These are phyloP conservation scores for Begonia peltatifolia DNA, from an alignment of 306 rosid species.

Conservation along the genomic window DNA sequence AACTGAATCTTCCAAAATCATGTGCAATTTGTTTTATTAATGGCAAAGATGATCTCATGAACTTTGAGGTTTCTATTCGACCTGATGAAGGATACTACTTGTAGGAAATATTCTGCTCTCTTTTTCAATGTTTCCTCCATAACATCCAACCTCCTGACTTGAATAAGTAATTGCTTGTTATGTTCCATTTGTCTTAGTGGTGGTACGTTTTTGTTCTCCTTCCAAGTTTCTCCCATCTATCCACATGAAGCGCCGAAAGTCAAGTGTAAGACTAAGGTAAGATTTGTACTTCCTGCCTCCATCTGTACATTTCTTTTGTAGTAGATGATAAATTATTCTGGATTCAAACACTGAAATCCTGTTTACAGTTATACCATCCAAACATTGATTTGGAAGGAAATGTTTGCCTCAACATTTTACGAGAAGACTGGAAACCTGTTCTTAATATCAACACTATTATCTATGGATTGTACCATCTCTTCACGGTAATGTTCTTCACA, in stretches of 20 bases:
- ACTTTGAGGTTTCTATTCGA: conserved; percentile 40
- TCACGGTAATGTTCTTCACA: conserved; percentile 24
- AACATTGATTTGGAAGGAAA: conserved; percentile 62
- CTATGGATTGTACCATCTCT: conserved; percentile 38
- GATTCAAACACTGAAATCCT: not conserved
- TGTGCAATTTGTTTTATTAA: conserved; percentile 37
- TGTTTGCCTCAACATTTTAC: conserved; percentile 45
- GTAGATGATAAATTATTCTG: too few species aligned
- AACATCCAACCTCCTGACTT: not conserved
- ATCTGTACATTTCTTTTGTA: too few species aligned
- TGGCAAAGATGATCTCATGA: conserved; percentile 54
- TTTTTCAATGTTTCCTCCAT: not conserved
- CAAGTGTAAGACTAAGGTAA: conserved; percentile 55
- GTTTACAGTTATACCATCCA: conserved; percentile 51
- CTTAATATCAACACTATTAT: conserved; percentile 33
- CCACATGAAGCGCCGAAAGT: conserved; percentile 59
- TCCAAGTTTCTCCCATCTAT: conserved; percentile 40
- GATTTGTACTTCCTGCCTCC: not conserved
- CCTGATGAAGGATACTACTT: conserved; percentile 52
- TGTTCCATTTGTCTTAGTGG: conserved; percentile 19
- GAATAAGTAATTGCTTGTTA: conserved; percentile 11
- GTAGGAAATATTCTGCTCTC: conserved; percentile 17
- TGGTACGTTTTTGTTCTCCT: conserved; percentile 37
- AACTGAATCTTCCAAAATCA: conserved; percentile 38
- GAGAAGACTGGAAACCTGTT: conserved; percentile 56